A percentile compares a stretch with the other conserved stretches of the same genome.
Conservation (phyloP, 1,284 basidiomycete species). For the Pseudomicrostroma phylloplanum region DNA sequence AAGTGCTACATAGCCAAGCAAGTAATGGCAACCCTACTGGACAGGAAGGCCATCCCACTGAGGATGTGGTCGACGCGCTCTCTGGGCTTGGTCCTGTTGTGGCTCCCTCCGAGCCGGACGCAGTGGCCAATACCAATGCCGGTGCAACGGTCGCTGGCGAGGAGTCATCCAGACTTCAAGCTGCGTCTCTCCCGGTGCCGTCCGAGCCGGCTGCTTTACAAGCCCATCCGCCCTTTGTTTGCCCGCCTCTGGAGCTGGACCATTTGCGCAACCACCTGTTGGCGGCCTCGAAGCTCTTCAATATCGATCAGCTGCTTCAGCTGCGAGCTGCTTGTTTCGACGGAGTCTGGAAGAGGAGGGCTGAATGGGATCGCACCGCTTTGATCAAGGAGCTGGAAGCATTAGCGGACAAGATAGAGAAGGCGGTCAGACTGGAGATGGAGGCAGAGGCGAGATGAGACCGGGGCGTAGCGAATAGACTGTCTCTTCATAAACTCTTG, state of each 20-base stretch:
- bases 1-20: neutral
- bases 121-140: too few relatives aligned
- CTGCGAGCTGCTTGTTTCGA: conserved; percentile 76
- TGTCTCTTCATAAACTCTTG: too few relatives aligned
- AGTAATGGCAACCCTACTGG: neutral
- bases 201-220: neutral
- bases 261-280: neutral
- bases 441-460: neutral
- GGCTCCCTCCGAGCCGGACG: too few relatives aligned
- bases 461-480: too few relatives aligned
- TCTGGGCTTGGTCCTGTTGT: too few relatives aligned
- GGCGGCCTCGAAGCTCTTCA: conserved; percentile 17
- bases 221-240: conserved; percentile 20
- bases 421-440: conserved; percentile 16
- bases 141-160: too few relatives aligned
- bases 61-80: too few relatives aligned
- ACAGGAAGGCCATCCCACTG: too few relatives aligned
- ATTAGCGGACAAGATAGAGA: conserved; percentile 16
- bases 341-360: conserved; percentile 70
- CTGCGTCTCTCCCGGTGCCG: too few relatives aligned
- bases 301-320: conserved; percentile 83
- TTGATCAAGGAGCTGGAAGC: conserved; percentile 54
- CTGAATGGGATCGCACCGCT: conserved; percentile 71
- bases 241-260: neutral
- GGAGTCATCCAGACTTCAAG: too few relatives aligned